Evolutionary conservation across 176 grass and related monocot genomes (phyloP), one percentile per base, ranked within the genome.

Genomic region (Neostapfia colusana): DNA sequence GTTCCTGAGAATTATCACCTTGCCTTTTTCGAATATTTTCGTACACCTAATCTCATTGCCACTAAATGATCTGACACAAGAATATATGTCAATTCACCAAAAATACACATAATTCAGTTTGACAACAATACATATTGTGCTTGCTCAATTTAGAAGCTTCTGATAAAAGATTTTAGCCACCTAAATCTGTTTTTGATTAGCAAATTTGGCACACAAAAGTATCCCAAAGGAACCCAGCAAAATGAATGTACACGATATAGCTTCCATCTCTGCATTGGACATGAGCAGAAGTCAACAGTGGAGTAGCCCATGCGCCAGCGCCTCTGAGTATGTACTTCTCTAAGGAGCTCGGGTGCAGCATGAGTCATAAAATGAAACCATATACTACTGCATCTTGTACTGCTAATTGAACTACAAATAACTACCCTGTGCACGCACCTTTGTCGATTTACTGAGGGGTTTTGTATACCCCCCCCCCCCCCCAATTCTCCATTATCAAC

Each of bases 391-490:
- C 7, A 8, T 56, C 23, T 4, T 18, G 25, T 31, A 18, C 25
- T 70, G 24, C 13, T 3, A 16, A 17, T 8, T 25, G 2, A 15
- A 23, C 40, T 44, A 45, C 12, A 14, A 45, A 68, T 13, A 67
- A 45, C 24, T 25, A 15, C 12, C 21, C 21, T 16, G 7, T 7
- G 40, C 13, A n/a, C n/a, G n/a, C n/a, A n/a, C n/a, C n/a, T n/a
- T n/a, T n/a, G 18, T 15, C 4, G 0, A 50, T 50, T 50, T 50
- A 50, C 18, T 50, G 14, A 50, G 26, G 27, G 42, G 59, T 64
- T 76, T 77, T 77, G 42, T 44, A 64, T 5, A 35, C n/a, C n/a
- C n/a, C n/a, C n/a, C n/a, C n/a, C n/a, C n/a, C n/a, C 0, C 35
- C 7, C 11, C 43, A 27, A 34, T 59, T 49, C 28, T 18, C 49